Evolutionary conservation across 1,284 basidiomycete species (phyloP), one percentile per base, ranked within the genome.

Genomic region (Naganishia cerealis): DNA sequence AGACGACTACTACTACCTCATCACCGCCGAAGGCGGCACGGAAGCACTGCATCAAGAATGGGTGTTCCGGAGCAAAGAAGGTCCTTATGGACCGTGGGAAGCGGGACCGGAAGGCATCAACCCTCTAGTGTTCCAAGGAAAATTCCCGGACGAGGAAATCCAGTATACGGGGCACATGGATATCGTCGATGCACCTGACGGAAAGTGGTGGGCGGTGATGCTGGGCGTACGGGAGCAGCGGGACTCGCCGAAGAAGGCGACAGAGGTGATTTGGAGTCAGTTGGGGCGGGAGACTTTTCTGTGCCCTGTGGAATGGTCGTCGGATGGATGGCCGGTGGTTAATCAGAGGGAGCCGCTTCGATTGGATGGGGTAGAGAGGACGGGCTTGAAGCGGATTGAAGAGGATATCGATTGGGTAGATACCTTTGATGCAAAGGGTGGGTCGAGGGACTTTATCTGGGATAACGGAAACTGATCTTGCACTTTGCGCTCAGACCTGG

Each of bases 21-120:
- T 72, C 57, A 72, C 71, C 1, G 76, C 76, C 3, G 76, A 77
- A 43, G 76, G 75, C 0, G 76, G 76, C 0, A 77, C 75, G n/a
- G 72, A 74, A 57, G 63, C 48, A 1, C 50, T 65, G 36, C 74
- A 75, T 65, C 71, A 69, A 29, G 70, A 73, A 52, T 73, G 71
- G 66, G 68, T 75, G 2, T 71, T 50, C n/a, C 68, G 74, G 24
- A 67, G 68, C 40, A 67, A 53, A 15, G 38, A 58, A 7, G 71
- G 68, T 0, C 55, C 66, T 16, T 50, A 57, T 42, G 73, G 72
- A 8, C 72, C 72, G 13, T 76, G 50, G 46, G 70, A 73, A 24
- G 54, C 57, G 16, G 69, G 67, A 38, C 73, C 73, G 12, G 62
- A 69, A 24, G 70, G 70, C 18, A 21, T 71, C 52, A 71, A 71